Percentiles rank a stretch among this genome's conserved stretches.
Conservation (phyloP, 2,329 filamentous ascomycete species). For the Emergomyces orientalis region DNA sequence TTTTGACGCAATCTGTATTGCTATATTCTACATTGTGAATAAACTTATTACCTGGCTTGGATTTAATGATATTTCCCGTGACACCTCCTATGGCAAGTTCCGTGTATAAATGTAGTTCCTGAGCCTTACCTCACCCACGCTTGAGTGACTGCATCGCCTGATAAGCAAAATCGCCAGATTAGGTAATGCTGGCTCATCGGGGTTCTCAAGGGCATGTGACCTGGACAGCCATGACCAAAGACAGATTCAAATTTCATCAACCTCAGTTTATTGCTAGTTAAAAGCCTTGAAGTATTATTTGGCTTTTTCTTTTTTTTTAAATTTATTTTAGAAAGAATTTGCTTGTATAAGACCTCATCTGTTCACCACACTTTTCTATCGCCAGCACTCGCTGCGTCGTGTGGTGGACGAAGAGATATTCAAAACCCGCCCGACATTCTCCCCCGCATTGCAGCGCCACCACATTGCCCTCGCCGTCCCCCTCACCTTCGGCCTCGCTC, state of each 20-base stretch:
- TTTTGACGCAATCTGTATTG: neutral
- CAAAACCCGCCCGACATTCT: neutral
- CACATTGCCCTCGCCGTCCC: neutral
- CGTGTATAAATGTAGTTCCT: too few species aligned
- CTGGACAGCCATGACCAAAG: too few species aligned
- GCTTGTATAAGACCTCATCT: neutral
- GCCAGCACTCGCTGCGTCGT: neutral
- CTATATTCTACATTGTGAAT: neutral
- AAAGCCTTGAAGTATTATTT: neutral
- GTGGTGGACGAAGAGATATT: neutral
- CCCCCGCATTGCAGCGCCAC: neutral
- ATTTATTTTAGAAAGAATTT: neutral
- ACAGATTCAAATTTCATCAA: too few species aligned
- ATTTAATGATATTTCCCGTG: neutral
- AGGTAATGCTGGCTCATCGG: neutral
- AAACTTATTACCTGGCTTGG: neutral
- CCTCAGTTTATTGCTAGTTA: neutral
- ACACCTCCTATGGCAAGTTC: neutral
- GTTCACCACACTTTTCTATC: neutral
- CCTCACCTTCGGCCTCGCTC: neutral
- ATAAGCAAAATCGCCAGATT: neutral
- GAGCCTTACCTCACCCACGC: too few species aligned
- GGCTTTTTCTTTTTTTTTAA: too few species aligned
- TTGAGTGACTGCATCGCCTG: neutral
- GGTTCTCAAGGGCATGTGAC: neutral